phyloP scores from a whole-genome alignment of 108 stramenopile genomes.

The Asterionellopsis glacialis region DNA sequence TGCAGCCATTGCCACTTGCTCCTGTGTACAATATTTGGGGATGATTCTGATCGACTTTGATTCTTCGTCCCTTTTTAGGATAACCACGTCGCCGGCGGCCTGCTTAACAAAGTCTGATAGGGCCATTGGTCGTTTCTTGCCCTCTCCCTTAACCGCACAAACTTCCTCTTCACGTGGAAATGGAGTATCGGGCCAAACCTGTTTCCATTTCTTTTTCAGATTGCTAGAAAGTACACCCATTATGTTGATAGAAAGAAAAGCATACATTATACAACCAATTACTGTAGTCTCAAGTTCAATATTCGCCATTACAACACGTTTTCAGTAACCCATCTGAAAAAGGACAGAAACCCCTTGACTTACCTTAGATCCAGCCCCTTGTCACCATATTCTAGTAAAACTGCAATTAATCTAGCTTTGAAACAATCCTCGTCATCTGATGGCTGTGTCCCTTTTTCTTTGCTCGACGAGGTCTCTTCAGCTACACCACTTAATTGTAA shows the following conservation, averaged over 20 bases:
- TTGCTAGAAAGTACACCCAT: conserved; percentile 20
- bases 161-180: conserved; percentile 34
- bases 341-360: too few species aligned
- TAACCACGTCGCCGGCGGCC: neutral
- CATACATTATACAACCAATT: too few species aligned
- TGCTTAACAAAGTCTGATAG: neutral
- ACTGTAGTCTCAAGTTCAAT: too few species aligned
- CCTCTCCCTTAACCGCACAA: neutral
- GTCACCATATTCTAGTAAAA: conserved; percentile 75
- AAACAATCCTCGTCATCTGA: conserved; percentile 43
- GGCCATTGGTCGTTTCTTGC: neutral
- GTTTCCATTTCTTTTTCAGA: conserved; percentile 69
- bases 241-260: too few species aligned
- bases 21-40: too few species aligned
- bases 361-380: conserved; percentile 43
- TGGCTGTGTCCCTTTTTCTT: neutral
- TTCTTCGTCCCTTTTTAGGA: neutral
- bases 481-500: conserved; percentile 10
- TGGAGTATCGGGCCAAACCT: conserved; percentile 82
- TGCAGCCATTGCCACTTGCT: too few species aligned
- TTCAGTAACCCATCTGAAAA: too few species aligned
- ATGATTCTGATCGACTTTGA: too few species aligned
- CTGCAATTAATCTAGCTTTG: conserved; percentile 64
- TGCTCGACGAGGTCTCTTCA: neutral
- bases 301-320: too few species aligned